Evolutionary conservation across 176 grass and related monocot genomes (phyloP).

Genomic region (Tillandsia leiboldiana): DNA sequence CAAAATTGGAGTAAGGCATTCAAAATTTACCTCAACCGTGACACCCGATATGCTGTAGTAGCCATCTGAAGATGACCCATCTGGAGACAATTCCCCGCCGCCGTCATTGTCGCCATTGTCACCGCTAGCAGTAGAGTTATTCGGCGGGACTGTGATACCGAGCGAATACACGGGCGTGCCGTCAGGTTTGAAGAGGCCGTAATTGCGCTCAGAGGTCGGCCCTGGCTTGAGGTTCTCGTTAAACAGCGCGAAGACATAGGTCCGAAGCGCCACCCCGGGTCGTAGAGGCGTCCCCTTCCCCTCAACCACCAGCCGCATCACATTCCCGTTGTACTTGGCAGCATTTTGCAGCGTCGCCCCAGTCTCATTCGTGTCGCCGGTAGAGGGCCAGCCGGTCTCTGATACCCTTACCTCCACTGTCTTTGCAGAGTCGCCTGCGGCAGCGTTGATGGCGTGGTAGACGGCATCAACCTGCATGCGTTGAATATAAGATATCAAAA

Average conservation of each 20-base stretch:
- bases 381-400: constrained; percentile 72
- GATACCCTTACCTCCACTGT: constrained; percentile 55
- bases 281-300: constrained; percentile 67
- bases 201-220: constrained; percentile 62
- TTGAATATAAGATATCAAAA: too few relatives aligned
- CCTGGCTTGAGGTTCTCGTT: constrained; percentile 76
- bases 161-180: constrained; percentile 53
- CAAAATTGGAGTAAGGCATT: not conserved
- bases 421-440: constrained; percentile 19
- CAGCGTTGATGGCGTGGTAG: constrained; percentile 62
- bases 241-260: constrained; percentile 68
- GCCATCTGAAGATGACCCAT: constrained; percentile 14
- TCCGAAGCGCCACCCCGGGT: constrained; percentile 35
- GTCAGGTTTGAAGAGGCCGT: constrained; percentile 51
- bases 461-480: constrained; percentile 31
- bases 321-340: constrained; percentile 52
- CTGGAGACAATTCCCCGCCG: not conserved
- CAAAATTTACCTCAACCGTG: not conserved
- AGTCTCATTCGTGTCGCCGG: constrained; percentile 39
- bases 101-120: not conserved
- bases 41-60: constrained; percentile 56
- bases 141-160: constrained; percentile 22
- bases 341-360: constrained; percentile 45
- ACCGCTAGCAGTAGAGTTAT: constrained; percentile 17
- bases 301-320: constrained; percentile 41